Base-by-base conservation (phyloP, 495 filamentous ascomycete species). In the Aspergillus sclerotioniger region DNA sequence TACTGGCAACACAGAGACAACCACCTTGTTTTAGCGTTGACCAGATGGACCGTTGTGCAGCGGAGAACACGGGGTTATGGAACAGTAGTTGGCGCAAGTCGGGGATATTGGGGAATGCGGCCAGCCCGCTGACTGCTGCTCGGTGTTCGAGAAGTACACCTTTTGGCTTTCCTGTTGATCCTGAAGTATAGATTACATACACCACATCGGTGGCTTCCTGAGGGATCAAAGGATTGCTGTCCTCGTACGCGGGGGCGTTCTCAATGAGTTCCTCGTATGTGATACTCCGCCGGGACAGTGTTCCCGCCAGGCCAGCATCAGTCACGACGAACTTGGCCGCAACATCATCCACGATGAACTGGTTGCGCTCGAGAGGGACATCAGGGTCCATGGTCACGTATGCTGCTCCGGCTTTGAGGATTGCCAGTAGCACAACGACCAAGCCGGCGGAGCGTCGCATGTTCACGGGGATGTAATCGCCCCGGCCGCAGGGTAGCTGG, bases 381-480 rank as follows among this genome's bases (percentile, higher is more conserved):
- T 66, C 62, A 5, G 76, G 73, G 60, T 83, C 79, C 8, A 86
- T 61, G 8, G 72, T 73, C 9, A 82, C 71, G 67, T 77, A 78
- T 0, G 74, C 77, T 8, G 71, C 75, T 0, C 80, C 80, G 32
- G 79, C 77, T 47, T 76, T 79, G 21, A 79, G 56, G 6, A 82
- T 65, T 2, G 66, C 76, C 6, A 77, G 62, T 16, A 76, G 67
- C 1, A 72, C 64, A n/a, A 84, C 63, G 2, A 77, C 6, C 31
- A 33, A 33, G n/a, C n/a, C n/a, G n/a, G n/a, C n/a, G n/a, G n/a
- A n/a, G n/a, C n/a, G n/a, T n/a, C n/a, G n/a, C n/a, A n/a, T n/a
- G n/a, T n/a, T n/a, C n/a, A n/a, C n/a, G n/a, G n/a, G n/a, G n/a
- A n/a, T n/a, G n/a, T n/a, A n/a, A n/a, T n/a, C n/a, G n/a, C n/a